These are phyloP conservation scores for Austroboletus festivus DNA, from an alignment of 768 basidiomycete genomes.

Conservation along the genomic window DNA sequence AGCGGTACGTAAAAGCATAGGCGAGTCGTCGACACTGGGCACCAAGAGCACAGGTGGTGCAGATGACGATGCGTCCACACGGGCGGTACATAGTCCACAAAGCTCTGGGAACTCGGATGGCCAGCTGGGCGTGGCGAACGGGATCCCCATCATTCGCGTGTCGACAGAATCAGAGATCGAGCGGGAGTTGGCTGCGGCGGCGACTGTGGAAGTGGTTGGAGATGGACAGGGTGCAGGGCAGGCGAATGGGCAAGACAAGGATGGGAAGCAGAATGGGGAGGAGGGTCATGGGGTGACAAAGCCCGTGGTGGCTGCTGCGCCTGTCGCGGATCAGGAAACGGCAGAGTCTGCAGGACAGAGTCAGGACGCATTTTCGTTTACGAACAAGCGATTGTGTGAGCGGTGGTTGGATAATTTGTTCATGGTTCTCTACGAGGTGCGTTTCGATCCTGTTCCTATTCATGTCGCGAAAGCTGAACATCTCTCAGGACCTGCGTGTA, in stretches of 20 bases:
- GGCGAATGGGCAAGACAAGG: background rate
- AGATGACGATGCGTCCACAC: conserved; percentile 72
- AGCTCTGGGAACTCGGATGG: conserved; percentile 28
- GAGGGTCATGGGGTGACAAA: conserved; percentile 19
- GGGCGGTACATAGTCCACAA: conserved; percentile 45
- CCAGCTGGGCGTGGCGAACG: conserved; percentile 3
- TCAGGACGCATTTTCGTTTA: conserved; percentile 82
- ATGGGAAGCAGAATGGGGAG: conserved; percentile 23
- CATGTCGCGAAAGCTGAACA: background rate
- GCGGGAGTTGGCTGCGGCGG: conserved; percentile 35
- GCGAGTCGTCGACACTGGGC: conserved; percentile 6
- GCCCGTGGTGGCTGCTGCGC: conserved; percentile 42
- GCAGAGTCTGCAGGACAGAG: conserved; percentile 23
- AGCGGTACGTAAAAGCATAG: conserved; percentile 32
- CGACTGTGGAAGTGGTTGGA: conserved; percentile 21
- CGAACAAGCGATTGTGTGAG: conserved; percentile 94
- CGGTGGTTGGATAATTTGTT: conserved; percentile 97
- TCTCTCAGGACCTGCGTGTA: conserved; percentile 76
- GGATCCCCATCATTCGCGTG: conserved; percentile 73
- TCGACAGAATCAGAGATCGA: conserved; percentile 67
- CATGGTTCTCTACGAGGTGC: conserved; percentile 96
- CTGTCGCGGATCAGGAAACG: conserved; percentile 26
- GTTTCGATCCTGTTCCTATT: conserved; percentile 14
- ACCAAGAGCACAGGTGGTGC: conserved; percentile 10
- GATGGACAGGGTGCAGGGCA: background rate